phyloP scores from a whole-genome alignment of 345 rosid genomes.

The Cardamine resedifolia region DNA sequence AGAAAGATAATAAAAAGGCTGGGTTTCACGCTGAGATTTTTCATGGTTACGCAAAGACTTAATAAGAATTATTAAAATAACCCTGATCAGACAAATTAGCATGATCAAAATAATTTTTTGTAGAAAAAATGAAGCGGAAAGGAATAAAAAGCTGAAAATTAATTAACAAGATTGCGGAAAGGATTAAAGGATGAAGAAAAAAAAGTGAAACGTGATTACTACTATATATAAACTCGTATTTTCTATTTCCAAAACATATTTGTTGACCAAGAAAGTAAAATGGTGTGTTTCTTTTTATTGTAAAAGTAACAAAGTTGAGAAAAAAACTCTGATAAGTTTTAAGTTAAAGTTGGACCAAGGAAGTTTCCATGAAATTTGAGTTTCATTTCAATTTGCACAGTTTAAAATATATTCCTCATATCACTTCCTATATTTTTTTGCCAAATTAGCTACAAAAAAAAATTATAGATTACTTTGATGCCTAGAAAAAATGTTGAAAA shows the following conservation, averaged over 20 bases:
- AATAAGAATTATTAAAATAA: background rate
- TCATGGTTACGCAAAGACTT: background rate
- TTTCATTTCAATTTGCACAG: background rate
- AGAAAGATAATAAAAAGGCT: constrained; percentile 7
- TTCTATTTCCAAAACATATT: background rate
- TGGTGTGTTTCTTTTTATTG: background rate
- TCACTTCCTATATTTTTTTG: background rate
- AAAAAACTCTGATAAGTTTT: background rate
- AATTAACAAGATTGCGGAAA: constrained; percentile 16
- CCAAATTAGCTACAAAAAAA: background rate
- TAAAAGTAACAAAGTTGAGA: background rate
- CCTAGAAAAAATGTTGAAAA: background rate
- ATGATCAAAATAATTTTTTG: background rate
- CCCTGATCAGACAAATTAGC: background rate
- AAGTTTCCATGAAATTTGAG: background rate
- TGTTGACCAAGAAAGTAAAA: constrained; percentile 22
- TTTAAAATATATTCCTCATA: background rate
- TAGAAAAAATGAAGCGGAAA: constrained; percentile 1
- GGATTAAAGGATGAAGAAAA: constrained; percentile 3
- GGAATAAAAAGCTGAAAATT: constrained; percentile 14
- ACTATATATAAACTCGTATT: background rate
- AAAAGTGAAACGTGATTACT: background rate
- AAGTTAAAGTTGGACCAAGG: background rate
- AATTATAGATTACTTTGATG: background rate
- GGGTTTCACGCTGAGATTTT: constrained; percentile 11